Evolutionary conservation across 2,329 filamentous ascomycete genomes (phyloP).

Genomic region (Exophiala aquamarina): DNA sequence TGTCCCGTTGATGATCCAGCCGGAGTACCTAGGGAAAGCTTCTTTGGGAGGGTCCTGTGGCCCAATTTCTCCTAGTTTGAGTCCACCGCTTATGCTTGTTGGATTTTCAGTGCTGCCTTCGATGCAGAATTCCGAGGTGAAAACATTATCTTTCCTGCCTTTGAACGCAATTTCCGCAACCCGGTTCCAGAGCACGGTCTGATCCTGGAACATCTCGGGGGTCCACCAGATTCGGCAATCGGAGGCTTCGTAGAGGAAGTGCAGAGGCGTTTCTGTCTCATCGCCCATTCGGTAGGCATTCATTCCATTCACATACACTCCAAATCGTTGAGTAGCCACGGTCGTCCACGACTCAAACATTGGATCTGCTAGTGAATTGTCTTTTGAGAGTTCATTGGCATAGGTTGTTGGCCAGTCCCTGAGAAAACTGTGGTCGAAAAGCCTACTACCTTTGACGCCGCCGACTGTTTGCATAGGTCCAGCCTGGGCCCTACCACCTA

Average conservation of each 20-base stretch:
- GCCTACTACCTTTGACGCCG: constrained; percentile 55
- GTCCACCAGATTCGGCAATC: constrained; percentile 63
- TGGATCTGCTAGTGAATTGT: not conserved
- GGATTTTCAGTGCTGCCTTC: no score
- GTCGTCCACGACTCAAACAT: constrained; percentile 4
- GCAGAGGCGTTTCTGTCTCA: constrained; percentile 47
- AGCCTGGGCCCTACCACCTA: constrained; percentile 58
- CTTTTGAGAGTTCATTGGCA: not conserved
- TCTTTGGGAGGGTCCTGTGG: constrained; percentile 1
- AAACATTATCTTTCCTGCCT: no score
- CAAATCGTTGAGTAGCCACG: constrained; percentile 16
- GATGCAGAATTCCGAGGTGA: no score
- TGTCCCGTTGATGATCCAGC: constrained; percentile 2
- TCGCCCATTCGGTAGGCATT: constrained; percentile 46
- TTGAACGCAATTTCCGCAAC: constrained; percentile 39
- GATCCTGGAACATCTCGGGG: constrained; percentile 50
- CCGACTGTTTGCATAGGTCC: constrained; percentile 62
- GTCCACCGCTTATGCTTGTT: constrained; percentile 5
- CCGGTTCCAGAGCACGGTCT: constrained; percentile 52
- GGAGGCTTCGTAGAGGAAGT: constrained; percentile 61
- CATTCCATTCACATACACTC: constrained; percentile 40
- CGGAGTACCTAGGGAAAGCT: constrained; percentile 1
- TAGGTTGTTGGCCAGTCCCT: no score
- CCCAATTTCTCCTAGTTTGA: not conserved
- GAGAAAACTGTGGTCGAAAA: not conserved